Evolutionary conservation across 179 eudicot genomes (phyloP), one percentile per base, ranked within the genome.

Genomic region (Patellifolia procumbens): DNA sequence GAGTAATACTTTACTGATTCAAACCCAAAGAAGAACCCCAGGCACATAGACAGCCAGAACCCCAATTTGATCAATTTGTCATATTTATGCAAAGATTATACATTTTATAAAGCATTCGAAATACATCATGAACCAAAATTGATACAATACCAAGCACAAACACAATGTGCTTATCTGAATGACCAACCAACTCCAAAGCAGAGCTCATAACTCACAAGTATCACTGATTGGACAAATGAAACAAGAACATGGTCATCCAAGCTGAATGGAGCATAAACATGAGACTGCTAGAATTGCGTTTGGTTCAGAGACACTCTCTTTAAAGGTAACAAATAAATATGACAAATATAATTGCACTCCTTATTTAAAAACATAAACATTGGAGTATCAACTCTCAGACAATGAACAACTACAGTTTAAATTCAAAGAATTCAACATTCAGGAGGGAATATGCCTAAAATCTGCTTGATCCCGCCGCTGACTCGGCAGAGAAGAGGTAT

Each of bases 401-500:
- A 81, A 59, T 49, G 60, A 73, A 68, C 15, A 37, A 53, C 39
- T 67, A 19, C 59, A 34, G 22, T 26, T 56, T 24, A n/a, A 61
- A 29, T 11, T n/a, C n/a, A 58, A 68, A 65, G 66, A 42, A 81
- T 43, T n/a, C 29, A 49, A 53, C 55, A 69, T 43, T 60, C 32
- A 20, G 74, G 66, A 24, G 49, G 60, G 29, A 28, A 67, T 17
- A 43, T 26, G 60, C 58, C 81, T 85, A 83, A 49, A 79, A 91
- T 83, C 93, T 85, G 77, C 81, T 88, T 9, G 93, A 86, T 55
- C 45, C 45, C 45, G 96, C 87, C 51, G 88, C 91, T 3, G 97
- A 92, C 74, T 94, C 98, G 24, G 94, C 70, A 48, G 86, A 79
- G 86, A 94, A 94, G 75, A 94, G 97, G 78, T 90, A 84, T 81